These are phyloP conservation scores for Sporothrix dimorphospora DNA, from an alignment of 2,329 filamentous ascomycete genomes.

Conservation along the genomic window DNA sequence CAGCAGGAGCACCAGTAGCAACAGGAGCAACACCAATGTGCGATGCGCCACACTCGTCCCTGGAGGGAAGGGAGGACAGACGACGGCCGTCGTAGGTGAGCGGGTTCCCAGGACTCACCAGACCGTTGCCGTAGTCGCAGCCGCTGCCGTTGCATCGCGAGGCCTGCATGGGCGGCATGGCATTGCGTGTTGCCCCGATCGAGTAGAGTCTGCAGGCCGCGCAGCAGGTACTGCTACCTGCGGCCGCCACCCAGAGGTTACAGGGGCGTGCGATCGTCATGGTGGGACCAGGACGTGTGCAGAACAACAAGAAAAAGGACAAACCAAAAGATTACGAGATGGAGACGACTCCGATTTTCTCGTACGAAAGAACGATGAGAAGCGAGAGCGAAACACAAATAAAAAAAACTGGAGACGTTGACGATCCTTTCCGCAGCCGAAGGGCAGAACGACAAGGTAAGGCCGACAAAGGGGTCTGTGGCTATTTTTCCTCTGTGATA, in stretches of 20 bases:
- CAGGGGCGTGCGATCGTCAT: conserved; percentile 19
- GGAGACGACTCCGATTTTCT: conserved; percentile 1
- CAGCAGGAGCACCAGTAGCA: background rate
- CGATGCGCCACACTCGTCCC: background rate
- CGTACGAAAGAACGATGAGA: background rate
- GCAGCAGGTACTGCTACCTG: conserved; percentile 3
- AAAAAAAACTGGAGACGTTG: background rate
- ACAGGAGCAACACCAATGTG: background rate
- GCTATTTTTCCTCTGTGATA: background rate
- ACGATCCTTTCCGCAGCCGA: conserved; percentile 12
- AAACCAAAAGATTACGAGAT: conserved; percentile 2
- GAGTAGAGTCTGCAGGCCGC: background rate
- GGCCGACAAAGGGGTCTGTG: background rate
- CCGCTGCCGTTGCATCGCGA: conserved; percentile 17
- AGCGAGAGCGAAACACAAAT: background rate
- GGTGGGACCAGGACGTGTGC: background rate
- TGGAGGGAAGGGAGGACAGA: background rate
- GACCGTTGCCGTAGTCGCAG: conserved; percentile 22
- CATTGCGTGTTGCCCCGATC: background rate
- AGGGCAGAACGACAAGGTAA: background rate
- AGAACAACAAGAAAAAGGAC: background rate
- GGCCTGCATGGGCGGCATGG: conserved; percentile 14
- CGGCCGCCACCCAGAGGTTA: background rate
- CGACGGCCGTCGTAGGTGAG: conserved; percentile 10
- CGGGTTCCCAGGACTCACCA: conserved; percentile 8